Conservation (phyloP, 2,329 filamentous ascomycete species). For the Monosporascus sp. region DNA sequence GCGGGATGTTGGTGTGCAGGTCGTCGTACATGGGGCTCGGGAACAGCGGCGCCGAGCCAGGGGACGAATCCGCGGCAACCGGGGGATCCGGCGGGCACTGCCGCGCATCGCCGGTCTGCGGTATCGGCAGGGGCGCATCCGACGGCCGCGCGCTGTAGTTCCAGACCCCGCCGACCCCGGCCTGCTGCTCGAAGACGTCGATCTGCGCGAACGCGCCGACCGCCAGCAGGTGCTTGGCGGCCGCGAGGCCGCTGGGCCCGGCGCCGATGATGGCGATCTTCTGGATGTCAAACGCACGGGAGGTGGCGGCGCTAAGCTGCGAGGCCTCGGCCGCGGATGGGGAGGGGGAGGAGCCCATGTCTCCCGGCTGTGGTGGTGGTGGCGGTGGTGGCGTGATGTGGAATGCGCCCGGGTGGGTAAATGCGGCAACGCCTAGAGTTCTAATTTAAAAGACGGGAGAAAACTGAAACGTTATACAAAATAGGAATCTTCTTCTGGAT, state of each 20-base stretch:
- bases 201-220: conserved; percentile 64
- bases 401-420: too few species aligned
- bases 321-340: background rate
- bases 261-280: conserved; percentile 76
- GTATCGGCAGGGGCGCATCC: conserved; percentile 47
- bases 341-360: conserved; percentile 14
- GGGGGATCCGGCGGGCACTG: conserved; percentile 59
- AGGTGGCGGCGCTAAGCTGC: background rate
- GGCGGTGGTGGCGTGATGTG: too few species aligned
- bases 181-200: conserved; percentile 76
- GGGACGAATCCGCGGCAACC: conserved; percentile 33
- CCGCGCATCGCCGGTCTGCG: conserved; percentile 55
- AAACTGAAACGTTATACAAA: too few species aligned
- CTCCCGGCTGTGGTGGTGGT: too few species aligned
- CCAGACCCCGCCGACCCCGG: conserved; percentile 77
- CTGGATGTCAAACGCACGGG: conserved; percentile 41
- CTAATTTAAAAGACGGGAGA: too few species aligned
- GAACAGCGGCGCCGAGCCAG: conserved; percentile 50
- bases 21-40: conserved; percentile 78
- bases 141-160: conserved; percentile 57
- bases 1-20: conserved; percentile 83
- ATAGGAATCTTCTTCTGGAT: too few species aligned
- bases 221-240: conserved; percentile 73
- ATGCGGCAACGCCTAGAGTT: too few species aligned
- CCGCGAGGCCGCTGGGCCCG: conserved; percentile 71